Evolutionary conservation across 331 rosid genomes (phyloP).

Genomic region (Rhamnella rubrinervis): DNA sequence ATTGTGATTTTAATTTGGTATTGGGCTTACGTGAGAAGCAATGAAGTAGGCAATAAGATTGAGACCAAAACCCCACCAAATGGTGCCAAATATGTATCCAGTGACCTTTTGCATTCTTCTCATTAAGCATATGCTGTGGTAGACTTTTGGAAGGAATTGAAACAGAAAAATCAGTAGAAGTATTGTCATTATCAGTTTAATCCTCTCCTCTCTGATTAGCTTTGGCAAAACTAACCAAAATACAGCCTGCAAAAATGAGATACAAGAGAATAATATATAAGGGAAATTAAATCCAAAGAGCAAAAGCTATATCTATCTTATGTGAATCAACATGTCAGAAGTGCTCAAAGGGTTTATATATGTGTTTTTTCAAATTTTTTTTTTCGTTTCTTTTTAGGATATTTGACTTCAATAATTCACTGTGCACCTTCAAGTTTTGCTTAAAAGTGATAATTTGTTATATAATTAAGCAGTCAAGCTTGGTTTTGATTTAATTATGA

Average conservation of each 20-base stretch:
- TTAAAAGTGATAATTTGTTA: too few relatives aligned
- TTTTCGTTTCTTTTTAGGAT: too few relatives aligned
- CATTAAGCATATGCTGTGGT: slow-evolving; percentile 86
- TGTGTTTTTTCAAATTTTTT: too few relatives aligned
- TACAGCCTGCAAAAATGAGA: slow-evolving; percentile 62
- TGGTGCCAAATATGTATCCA: slow-evolving; percentile 96
- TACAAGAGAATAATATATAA: not conserved
- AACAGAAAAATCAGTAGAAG: slow-evolving; percentile 72
- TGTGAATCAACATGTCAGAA: too few relatives aligned
- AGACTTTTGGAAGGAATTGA: slow-evolving; percentile 95
- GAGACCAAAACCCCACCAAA: slow-evolving; percentile 99
- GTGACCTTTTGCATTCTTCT: slow-evolving; percentile 96
- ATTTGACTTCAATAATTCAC: too few relatives aligned
- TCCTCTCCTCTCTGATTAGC: slow-evolving; percentile 72
- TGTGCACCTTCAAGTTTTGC: too few relatives aligned
- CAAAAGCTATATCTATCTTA: not conserved
- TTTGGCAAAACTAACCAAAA: slow-evolving; percentile 87
- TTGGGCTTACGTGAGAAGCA: slow-evolving; percentile 82
- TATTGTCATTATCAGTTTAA: slow-evolving; percentile 81
- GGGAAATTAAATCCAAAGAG: too few relatives aligned
- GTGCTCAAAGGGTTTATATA: too few relatives aligned
- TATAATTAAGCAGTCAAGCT: too few relatives aligned
- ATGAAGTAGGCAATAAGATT: slow-evolving; percentile 96
- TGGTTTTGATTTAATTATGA: too few relatives aligned
- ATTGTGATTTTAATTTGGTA: too few relatives aligned